Percentiles rank a stretch among this genome's conserved stretches.
Evolutionary conservation across 1,284 basidiomycete genomes (phyloP).

Genomic region (Rugosomyces carneus): DNA sequence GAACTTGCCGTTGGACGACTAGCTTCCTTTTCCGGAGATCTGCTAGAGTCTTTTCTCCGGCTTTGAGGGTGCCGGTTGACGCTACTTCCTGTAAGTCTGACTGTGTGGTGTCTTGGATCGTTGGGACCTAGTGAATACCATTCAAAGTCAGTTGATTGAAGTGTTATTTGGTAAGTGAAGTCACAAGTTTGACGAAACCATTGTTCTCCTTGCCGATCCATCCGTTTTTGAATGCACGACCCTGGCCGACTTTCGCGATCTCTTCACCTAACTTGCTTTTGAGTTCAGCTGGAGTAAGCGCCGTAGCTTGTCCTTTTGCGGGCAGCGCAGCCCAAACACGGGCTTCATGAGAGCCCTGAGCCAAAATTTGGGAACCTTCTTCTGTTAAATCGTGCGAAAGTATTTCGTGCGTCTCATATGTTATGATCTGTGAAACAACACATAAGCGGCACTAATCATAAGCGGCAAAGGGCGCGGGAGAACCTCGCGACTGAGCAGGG

Average conservation of each 20-base stretch:
- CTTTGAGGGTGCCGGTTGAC: constrained; percentile 60
- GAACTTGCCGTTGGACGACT: constrained; percentile 56
- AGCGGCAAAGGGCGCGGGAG: constrained; percentile 24
- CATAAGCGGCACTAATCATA: constrained; percentile 14
- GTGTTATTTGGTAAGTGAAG: constrained; percentile 15
- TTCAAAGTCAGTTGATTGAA: constrained; percentile 7
- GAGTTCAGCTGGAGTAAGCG: constrained; percentile 62
- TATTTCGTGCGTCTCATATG: constrained; percentile 75
- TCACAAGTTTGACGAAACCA: constrained; percentile 83
- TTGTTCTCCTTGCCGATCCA: constrained; percentile 94
- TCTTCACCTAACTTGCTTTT: constrained; percentile 79
- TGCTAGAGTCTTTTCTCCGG: constrained; percentile 76
- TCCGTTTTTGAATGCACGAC: constrained; percentile 93
- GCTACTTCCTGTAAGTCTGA: constrained; percentile 74
- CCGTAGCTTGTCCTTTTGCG: constrained; percentile 57
- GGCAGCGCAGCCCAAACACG: constrained; percentile 87
- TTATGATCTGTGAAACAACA: constrained; percentile 65
- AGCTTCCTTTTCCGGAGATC: constrained; percentile 94
- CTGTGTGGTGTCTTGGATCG: constrained; percentile 70
- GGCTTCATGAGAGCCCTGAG: constrained; percentile 89
- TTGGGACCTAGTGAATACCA: constrained; percentile 37
- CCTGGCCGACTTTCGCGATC: constrained; percentile 86
- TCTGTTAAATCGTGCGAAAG: constrained; percentile 68
- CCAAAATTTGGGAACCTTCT: constrained; percentile 78
- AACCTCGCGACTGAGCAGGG: constrained; percentile 81